phyloP scores from a whole-genome alignment of 129 eudicot species.

The Solidago caesia region DNA sequence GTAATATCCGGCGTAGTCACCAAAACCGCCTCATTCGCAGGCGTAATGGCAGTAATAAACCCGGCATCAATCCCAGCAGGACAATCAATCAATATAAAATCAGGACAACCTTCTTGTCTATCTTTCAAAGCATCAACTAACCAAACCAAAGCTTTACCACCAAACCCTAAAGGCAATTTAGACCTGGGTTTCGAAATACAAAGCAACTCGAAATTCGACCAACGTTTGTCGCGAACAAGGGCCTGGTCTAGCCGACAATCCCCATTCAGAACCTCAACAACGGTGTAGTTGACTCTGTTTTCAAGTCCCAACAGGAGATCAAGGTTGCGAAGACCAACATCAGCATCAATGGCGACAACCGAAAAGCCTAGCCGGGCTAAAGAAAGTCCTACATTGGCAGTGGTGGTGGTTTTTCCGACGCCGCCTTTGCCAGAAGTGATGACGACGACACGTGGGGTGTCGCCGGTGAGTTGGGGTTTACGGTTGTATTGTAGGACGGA shows the following conservation, averaged over 20 bases:
- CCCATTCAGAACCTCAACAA: slow-evolving; percentile 87
- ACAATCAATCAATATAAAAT: slow-evolving; percentile 77
- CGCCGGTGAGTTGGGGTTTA: slow-evolving; percentile 88
- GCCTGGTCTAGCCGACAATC: slow-evolving; percentile 99
- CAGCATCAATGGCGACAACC: slow-evolving; percentile 93
- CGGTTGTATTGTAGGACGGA: slow-evolving; percentile 46
- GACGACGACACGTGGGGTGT: slow-evolving; percentile 84
- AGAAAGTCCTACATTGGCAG: slow-evolving; percentile 87
- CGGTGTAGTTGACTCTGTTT: slow-evolving; percentile 92
- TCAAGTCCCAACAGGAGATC: slow-evolving; percentile 94
- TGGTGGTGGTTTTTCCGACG: slow-evolving; percentile 84
- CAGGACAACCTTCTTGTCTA: slow-evolving; percentile 76
- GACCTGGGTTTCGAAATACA: slow-evolving; percentile 96
- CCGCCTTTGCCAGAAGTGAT: slow-evolving; percentile 95
- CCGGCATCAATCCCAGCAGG: slow-evolving; percentile 98
- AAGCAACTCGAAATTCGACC: slow-evolving; percentile 78
- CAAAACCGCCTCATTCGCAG: slow-evolving; percentile 94
- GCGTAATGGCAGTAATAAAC: slow-evolving; percentile 86
- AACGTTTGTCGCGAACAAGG: slow-evolving; percentile 79
- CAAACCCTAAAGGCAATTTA: slow-evolving; percentile 81
- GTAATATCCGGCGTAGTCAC: slow-evolving; percentile 98
- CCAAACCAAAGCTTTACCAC: slow-evolving; percentile 92
- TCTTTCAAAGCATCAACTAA: slow-evolving; percentile 86
- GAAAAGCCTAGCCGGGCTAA: slow-evolving; percentile 82
- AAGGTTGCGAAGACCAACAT: slow-evolving; percentile 93